Base-by-base conservation (phyloP, 1,284 basidiomycete species). In the Thelephora terrestris region DNA sequence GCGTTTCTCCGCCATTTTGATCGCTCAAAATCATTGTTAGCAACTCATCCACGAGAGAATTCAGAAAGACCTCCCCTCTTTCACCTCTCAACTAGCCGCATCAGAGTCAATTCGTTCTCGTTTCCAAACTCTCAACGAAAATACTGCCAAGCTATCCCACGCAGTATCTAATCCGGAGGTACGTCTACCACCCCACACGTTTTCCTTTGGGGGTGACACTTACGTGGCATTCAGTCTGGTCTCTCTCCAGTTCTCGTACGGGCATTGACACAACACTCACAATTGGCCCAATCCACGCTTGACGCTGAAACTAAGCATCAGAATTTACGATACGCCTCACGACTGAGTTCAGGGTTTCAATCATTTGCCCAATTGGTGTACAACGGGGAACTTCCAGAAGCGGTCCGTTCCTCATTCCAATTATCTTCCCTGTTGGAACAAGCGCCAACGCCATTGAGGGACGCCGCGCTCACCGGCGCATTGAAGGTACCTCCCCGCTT, bases 1-100 rank as follows among this genome's bases (percentile, higher is more conserved):
- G 2, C 3, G 10, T 14, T 6, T 17, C 38, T 3, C 20, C 12
- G 5, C 6, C 5, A 4, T 10, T 3, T 18, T 39, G 35, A 35
- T 23, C 5, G 25, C 9, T 24, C 16, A 23, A n/a, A 32, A 39
- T 18, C 12, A 7, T 18, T 45, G 39, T 47, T 59, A 86, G 86
- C 67, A 68, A 59, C 67, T 67, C 54, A 78, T 90, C 53, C 78
- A 82, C 54, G 77, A 82, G 52, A 77, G 82, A 46, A 79, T 89
- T 53, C 71, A 82, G 48, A 66, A 65, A 12, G 74, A 87, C 59
- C 63, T 79, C 5, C 75, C 79, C 12, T 61, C 67, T 29, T 87
- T 89, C 51, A 73, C 85, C 48, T 66, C 68, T 17, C 86, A 89
- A 56, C 58, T 83, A 14, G 63, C 72, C 29, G 72, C 76, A 6